Percentiles rank a stretch among this genome's conserved stretches.
Conservation (phyloP, 1,139 yeast genomes). For the Kurtzmaniella quercitrusa region DNA sequence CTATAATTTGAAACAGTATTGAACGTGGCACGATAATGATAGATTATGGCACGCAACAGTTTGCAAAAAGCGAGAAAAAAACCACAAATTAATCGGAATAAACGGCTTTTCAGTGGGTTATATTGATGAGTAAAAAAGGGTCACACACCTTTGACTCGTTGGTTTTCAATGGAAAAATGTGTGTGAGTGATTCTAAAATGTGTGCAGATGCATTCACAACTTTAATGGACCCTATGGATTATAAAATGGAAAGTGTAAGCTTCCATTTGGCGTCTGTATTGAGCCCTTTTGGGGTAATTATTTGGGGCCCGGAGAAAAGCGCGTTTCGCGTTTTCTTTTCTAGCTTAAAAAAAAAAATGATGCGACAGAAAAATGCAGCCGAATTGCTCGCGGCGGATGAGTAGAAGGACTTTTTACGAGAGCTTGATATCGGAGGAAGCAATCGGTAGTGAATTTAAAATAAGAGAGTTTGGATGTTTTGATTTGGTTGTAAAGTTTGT, state of each 20-base stretch:
- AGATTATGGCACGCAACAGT: not conserved
- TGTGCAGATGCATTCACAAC: not conserved
- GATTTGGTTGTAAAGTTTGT: too few species aligned
- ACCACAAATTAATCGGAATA: not conserved
- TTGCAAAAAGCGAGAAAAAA: not conserved
- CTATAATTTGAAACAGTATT: too few species aligned
- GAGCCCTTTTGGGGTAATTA: not conserved
- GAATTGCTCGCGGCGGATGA: too few species aligned
- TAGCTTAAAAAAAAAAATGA: too few species aligned
- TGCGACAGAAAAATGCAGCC: too few species aligned
- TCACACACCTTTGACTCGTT: too few species aligned
- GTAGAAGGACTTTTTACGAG: too few species aligned
- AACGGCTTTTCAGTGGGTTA: not conserved
- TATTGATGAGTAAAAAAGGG: not conserved
- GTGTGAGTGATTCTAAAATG: too few species aligned
- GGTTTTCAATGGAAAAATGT: too few species aligned
- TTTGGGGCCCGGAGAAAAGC: not conserved
- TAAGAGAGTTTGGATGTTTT: too few species aligned
- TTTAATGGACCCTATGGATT: not conserved
- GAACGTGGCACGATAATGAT: not conserved
- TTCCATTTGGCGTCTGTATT: not conserved
- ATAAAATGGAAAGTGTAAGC: not conserved
- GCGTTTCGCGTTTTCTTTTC: not conserved
- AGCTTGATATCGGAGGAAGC: too few species aligned
- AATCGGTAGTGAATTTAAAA: too few species aligned